Evolutionary conservation across 2,329 filamentous ascomycete species (phyloP).

Genomic region (Salinomyces thailandicus): DNA sequence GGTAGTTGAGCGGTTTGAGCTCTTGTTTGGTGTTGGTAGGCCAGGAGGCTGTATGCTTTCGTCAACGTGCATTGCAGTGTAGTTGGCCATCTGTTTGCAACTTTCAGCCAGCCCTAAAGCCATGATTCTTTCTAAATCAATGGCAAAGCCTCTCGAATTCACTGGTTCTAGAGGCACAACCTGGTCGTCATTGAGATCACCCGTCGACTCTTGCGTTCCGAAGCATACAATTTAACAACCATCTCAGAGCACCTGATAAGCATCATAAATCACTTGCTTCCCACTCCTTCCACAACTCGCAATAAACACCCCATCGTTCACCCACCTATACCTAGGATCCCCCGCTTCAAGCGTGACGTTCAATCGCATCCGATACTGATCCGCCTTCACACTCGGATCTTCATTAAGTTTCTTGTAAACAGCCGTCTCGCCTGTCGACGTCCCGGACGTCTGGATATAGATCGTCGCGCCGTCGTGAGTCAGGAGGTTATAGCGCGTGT

Average conservation of each 20-base stretch:
- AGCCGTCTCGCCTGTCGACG: constrained; percentile 15
- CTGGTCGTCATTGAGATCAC: too few relatives aligned
- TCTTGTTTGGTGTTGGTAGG: too few relatives aligned
- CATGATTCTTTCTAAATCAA: too few relatives aligned
- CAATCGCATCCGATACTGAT: constrained; percentile 22
- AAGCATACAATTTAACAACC: too few relatives aligned
- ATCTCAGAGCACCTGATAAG: constrained; percentile 17
- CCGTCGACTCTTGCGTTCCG: too few relatives aligned
- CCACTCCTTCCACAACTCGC: constrained; percentile 14
- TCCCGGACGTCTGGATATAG: constrained; percentile 21
- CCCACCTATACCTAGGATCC: constrained; percentile 20
- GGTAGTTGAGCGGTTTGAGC: too few relatives aligned
- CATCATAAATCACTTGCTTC: constrained; percentile 18
- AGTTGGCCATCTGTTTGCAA: too few relatives aligned
- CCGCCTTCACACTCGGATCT: constrained; percentile 13
- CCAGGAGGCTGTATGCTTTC: too few relatives aligned
- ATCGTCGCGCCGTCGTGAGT: constrained; percentile 21
- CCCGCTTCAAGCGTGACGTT: constrained; percentile 22
- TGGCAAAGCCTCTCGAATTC: too few relatives aligned
- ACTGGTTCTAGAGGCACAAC: too few relatives aligned
- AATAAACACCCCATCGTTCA: constrained; percentile 18
- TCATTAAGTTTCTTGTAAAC: constrained; percentile 18
- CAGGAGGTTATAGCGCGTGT: constrained; percentile 20
- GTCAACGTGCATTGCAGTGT: too few relatives aligned
- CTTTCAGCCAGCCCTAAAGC: too few relatives aligned